phyloP scores from a whole-genome alignment of 805 yeast species.

The Wickerhamiella shivajii region DNA sequence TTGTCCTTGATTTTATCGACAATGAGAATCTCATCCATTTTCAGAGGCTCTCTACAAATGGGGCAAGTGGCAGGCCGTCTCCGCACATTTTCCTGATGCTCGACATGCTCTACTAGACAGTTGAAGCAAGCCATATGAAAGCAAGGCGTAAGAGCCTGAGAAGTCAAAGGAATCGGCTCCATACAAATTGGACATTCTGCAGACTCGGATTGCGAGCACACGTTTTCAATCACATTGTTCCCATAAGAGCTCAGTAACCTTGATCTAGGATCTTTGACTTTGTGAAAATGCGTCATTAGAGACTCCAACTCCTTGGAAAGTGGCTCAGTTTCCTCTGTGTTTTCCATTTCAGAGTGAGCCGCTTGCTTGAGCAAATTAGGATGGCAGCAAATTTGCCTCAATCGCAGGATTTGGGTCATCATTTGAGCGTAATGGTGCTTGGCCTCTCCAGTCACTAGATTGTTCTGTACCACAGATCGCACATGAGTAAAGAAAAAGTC shows the following conservation, averaged over 20 bases:
- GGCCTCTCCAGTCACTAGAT: conserved; percentile 43
- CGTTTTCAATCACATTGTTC: conserved; percentile 19
- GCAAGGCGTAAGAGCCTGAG: conserved; percentile 56
- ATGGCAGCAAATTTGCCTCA: conserved; percentile 85
- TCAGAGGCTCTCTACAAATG: conserved; percentile 49
- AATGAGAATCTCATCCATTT: conserved; percentile 35
- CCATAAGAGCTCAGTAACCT: conserved; percentile 12
- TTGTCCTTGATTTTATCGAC: conserved; percentile 18
- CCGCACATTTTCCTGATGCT: conserved; percentile 42
- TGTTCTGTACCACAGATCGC: conserved; percentile 27
- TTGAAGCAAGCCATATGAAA: conserved; percentile 65
- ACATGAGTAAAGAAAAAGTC: conserved; percentile 56
- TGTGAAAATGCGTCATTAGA: conserved; percentile 8
- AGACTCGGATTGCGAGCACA: conserved; percentile 25
- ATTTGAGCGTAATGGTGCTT: conserved; percentile 62
- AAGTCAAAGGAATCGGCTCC: conserved; percentile 40
- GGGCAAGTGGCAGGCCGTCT: conserved; percentile 49
- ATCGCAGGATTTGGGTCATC: conserved; percentile 64
- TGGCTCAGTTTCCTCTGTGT: conserved; percentile 8
- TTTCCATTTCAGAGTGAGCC: conserved; percentile 12
- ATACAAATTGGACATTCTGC: conserved; percentile 79
- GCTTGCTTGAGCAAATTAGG: conserved; percentile 41
- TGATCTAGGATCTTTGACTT: conserved; percentile 6
- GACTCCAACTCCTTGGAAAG: conserved; percentile 8
- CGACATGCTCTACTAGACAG: conserved; percentile 63